Base-by-base conservation (phyloP, 495 filamentous ascomycete genomes). In the Neurospora africana region DNA sequence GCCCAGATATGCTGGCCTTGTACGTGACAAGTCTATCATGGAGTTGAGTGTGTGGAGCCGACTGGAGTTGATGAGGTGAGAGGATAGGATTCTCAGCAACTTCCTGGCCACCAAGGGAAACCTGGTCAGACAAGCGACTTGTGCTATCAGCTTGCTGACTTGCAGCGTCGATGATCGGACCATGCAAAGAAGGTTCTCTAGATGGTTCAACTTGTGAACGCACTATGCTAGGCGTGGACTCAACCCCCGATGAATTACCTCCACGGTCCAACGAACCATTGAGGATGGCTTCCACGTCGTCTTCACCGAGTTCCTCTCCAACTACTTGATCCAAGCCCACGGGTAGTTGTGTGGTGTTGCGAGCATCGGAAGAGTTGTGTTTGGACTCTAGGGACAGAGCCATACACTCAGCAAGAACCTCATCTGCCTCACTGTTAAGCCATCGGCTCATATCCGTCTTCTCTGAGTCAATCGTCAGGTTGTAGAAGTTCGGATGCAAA, bases 401-500 rank as follows among this genome's bases (percentile, higher is more conserved):
- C 81, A 91, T 86, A 72, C 91, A 93, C 73, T 89, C 86, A 9
- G 88, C 87, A 19, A 92, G 88, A 7, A 93, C 87, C 74, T 92
- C 91, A 2, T 89, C 86, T 5, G 90, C 86, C 74, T 92, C 91
- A 72, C 87, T 89, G 74, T 89, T 91, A 74, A 91, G 84, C 88
- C 89, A 93, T 69, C 90, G 88, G 68, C 87, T 89, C 72, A 86
- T 82, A 74, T 93, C 90, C 5, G 81, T 88, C 70, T 92, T 84
- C 79, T 93, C 91, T 17, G 90, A 87, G 71, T 93, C 91, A 70
- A 89, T 84, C 0, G 91, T 92, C 37, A 88, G 82, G 17, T 83
- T 86, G 77, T 90, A 90, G 80, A 93, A 93, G 75, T 92, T 92
- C 7, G 90, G 89, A 76, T 93, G 91, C 27, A 93, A 78, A 2